A percentile compares a stretch with the other conserved stretches of the same genome.
phyloP scores from a whole-genome alignment of 2,329 filamentous ascomycete genomes.

The Diaporthe batatas region DNA sequence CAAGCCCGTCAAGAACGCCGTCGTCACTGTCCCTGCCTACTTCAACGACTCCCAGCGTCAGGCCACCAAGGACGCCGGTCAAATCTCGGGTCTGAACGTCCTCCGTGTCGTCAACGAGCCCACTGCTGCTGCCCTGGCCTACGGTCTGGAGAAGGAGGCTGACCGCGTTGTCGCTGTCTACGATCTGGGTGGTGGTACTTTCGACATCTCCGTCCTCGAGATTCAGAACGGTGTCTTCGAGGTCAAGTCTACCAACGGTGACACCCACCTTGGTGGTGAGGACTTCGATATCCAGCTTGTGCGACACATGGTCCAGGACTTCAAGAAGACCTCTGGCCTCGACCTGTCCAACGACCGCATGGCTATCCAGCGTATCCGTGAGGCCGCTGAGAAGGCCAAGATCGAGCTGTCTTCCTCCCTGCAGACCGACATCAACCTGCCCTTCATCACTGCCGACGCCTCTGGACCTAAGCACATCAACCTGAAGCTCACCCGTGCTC shows the following conservation, averaged over 20 bases:
- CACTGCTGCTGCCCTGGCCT: slow-evolving; percentile 93
- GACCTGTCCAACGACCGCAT: slow-evolving; percentile 94
- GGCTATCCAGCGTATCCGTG: slow-evolving; percentile 99
- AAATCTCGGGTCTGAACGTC: slow-evolving; percentile 95
- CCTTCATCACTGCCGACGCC: slow-evolving; percentile 97
- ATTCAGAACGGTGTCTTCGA: slow-evolving; percentile 99
- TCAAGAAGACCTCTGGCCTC: slow-evolving; percentile 95
- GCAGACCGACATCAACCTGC: slow-evolving; percentile 97
- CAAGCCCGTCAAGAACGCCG: slow-evolving; percentile 93
- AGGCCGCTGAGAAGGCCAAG: slow-evolving; percentile 99
- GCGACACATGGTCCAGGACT: slow-evolving; percentile 91
- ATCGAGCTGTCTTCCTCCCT: slow-evolving; percentile 96
- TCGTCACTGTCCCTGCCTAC: slow-evolving; percentile 97
- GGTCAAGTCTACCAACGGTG: slow-evolving; percentile 99
- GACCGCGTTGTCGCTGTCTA: slow-evolving; percentile 94
- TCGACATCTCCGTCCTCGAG: slow-evolving; percentile 98
- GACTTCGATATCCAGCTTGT: slow-evolving; percentile 97
- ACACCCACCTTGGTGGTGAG: slow-evolving; percentile 97
- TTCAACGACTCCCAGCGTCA: slow-evolving; percentile 99
- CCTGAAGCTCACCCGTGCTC: slow-evolving; percentile 89
- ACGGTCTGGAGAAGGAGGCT: slow-evolving; percentile 94
- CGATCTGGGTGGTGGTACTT: slow-evolving; percentile 98
- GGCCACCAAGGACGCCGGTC: slow-evolving; percentile 97
- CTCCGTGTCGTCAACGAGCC: slow-evolving; percentile 98
- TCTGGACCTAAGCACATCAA: slow-evolving; percentile 99